Percentiles rank a stretch among this genome's conserved stretches.
These are phyloP conservation scores for Penicillium dipodomyicola DNA, from an alignment of 495 filamentous ascomycete species.

Conservation along the genomic window DNA sequence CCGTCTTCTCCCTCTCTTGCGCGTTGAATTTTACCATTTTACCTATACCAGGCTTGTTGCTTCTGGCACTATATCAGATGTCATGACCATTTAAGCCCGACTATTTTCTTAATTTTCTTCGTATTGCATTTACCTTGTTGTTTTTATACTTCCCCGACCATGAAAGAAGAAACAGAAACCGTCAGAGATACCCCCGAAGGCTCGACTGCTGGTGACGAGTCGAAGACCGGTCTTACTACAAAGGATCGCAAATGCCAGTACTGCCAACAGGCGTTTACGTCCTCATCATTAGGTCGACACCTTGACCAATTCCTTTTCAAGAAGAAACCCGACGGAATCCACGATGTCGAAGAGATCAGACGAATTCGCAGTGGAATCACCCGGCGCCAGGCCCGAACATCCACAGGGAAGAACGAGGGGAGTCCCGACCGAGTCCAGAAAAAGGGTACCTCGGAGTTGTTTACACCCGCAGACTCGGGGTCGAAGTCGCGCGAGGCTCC, in stretches of 20 bases:
- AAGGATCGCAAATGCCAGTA: constrained; percentile 87
- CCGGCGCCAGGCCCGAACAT: constrained; percentile 68
- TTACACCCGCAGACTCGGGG: constrained; percentile 24
- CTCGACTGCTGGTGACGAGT: constrained; percentile 45
- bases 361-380: constrained; percentile 80
- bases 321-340: constrained; percentile 84
- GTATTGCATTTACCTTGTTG: neutral
- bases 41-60: neutral
- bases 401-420: constrained; percentile 52
- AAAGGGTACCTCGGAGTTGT: constrained; percentile 32
- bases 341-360: constrained; percentile 83
- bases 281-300: constrained; percentile 88
- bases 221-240: constrained; percentile 41
- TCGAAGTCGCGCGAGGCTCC: constrained; percentile 40
- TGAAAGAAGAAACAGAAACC: constrained; percentile 28
- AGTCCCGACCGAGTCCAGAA: constrained; percentile 37
- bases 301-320: constrained; percentile 86
- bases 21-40: neutral
- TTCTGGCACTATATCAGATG: neutral
- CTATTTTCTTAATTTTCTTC: neutral
- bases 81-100: neutral
- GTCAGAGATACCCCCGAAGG: constrained; percentile 48
- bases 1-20: constrained; percentile 7
- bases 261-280: constrained; percentile 82
- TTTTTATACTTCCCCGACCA: constrained; percentile 8